Base-by-base conservation (phyloP, 306 rosid species). In the Malus fusca region DNA sequence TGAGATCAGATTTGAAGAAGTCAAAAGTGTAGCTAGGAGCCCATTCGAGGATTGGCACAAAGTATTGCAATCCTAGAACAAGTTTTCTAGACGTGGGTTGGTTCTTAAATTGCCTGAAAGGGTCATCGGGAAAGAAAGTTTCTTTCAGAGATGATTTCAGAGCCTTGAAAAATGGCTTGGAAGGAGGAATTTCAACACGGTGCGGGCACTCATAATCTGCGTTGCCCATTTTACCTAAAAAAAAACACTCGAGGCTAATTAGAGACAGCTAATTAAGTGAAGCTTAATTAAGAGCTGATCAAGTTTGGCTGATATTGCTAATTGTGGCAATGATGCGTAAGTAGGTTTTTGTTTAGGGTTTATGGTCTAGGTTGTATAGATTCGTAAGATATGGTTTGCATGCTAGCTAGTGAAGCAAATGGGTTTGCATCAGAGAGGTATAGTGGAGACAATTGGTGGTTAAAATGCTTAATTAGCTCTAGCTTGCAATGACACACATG, bases 111-210 rank as follows among this genome's bases (percentile, higher is more conserved):
- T 77, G 82, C 62, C 85, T 76, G 21, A 95, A 78, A 3, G 99
- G 99, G 63, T 95, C 99, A 42, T 95, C 99, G 0, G 99, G 97
- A 28, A 92, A 95, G 79, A 95, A 88, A 0, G 97, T 95, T 80
- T 95, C 99, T 72, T 92, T 95, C 31, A 95, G 11, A 1, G 88
- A 75, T 76, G 85, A 66, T 56, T 77, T 72, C 2, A 92, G 60
- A 3, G 92, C 85, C 82, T 77, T 81, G 1, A 83, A 11, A 44
- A 92, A 90, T 4, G 99, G 91, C 35, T 89, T 89, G 0, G 85
- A 76, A 0, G 93, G 92, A 0, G 97, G 99, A 55, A 92, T 75
- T 7, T 66, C 83, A 5, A 92, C 98, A 0, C 77, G 63, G 23
- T 81, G 90, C 14, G 76, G 83, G 25, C 76, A 37, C 71, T 84